Conservation (phyloP, 805 yeast genomes). For the Starmerella khaoyaiensis region DNA sequence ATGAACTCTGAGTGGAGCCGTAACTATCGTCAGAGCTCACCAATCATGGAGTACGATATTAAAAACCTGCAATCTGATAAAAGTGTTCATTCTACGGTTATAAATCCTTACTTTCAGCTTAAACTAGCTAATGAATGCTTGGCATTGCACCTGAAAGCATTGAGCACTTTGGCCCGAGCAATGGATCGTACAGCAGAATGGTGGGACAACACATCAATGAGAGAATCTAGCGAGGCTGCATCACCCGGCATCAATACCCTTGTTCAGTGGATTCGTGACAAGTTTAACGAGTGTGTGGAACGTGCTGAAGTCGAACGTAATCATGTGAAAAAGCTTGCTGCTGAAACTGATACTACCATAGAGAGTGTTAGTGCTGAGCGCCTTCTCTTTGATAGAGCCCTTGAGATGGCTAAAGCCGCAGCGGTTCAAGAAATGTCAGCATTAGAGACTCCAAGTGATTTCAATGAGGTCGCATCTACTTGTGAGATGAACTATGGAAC, state of each 20-base stretch:
- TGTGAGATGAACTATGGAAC: constrained; percentile 87
- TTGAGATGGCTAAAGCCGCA: constrained; percentile 83
- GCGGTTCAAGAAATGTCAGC: constrained; percentile 72
- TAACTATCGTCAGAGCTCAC: background rate
- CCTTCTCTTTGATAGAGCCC: constrained; percentile 79
- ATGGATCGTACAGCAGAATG: constrained; percentile 77
- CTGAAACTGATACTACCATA: constrained; percentile 13
- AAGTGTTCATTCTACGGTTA: constrained; percentile 1
- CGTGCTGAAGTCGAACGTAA: constrained; percentile 68
- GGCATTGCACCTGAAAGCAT: constrained; percentile 67
- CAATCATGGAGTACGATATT: background rate
- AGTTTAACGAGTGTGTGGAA: constrained; percentile 77
- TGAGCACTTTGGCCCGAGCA: constrained; percentile 70
- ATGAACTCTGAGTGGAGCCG: constrained; percentile 4
- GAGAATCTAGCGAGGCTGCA: constrained; percentile 2
- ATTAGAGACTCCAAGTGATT: constrained; percentile 38
- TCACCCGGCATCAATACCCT: constrained; percentile 29
- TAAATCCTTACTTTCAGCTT: constrained; percentile 16
- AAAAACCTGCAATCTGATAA: background rate
- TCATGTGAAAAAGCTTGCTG: constrained; percentile 27
- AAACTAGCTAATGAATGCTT: constrained; percentile 66
- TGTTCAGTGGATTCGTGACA: constrained; percentile 85
- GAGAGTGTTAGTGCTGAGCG: constrained; percentile 51
- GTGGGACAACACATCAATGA: constrained; percentile 46
- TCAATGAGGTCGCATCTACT: constrained; percentile 7